phyloP scores from a whole-genome alignment of 257 asterid genomes.

The Cruciata laevipes region DNA sequence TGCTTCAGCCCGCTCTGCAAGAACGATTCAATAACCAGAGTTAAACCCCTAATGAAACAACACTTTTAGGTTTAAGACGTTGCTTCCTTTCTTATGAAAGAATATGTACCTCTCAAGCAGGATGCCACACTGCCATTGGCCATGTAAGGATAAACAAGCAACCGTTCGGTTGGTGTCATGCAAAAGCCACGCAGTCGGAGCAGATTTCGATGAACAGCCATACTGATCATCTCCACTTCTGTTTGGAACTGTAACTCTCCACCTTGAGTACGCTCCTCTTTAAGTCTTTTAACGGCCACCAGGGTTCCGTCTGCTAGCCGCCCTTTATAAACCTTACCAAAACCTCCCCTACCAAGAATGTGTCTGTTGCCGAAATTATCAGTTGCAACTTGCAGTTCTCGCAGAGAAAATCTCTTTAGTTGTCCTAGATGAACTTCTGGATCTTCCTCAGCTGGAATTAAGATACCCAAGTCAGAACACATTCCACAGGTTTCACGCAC shows the following conservation, averaged over 20 bases:
- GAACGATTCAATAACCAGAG: conserved; percentile 9
- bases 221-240: conserved; percentile 88
- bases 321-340: conserved; percentile 90
- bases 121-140: conserved; percentile 95
- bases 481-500: not conserved
- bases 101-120: conserved; percentile 72
- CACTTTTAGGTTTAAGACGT: not conserved
- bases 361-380: conserved; percentile 64
- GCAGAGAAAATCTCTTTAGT: conserved; percentile 75
- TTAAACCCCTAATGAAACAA: not conserved
- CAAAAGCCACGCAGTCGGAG: conserved; percentile 87
- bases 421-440: conserved; percentile 94
- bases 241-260: conserved; percentile 91
- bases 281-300: conserved; percentile 85
- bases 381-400: conserved; percentile 78
- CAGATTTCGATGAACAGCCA: conserved; percentile 85
- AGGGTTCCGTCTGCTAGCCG: conserved; percentile 75
- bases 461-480: conserved; percentile 7
- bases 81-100: not conserved
- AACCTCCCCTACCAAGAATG: conserved; percentile 84
- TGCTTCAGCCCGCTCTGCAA: conserved; percentile 61
- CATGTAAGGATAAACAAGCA: conserved; percentile 93
- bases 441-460: conserved; percentile 80
- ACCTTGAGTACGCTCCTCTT: conserved; percentile 80
- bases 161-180: conserved; percentile 86